Conservation (phyloP, 2,329 filamentous ascomycete species). For the Colletotrichum kahawae region DNA sequence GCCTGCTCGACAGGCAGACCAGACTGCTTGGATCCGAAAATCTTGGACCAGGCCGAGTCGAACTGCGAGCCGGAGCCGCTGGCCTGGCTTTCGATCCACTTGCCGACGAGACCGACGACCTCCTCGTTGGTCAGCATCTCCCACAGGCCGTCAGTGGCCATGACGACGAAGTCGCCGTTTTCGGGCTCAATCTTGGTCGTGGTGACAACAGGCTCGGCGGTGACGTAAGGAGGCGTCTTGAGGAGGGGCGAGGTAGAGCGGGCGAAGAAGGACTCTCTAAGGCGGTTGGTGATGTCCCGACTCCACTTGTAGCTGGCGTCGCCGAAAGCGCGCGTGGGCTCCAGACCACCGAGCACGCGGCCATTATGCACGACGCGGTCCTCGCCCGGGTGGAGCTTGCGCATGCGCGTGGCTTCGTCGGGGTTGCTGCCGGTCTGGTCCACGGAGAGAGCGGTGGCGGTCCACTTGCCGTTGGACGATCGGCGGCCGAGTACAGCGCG, state of each 20-base stretch:
- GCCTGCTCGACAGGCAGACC: constrained; percentile 78
- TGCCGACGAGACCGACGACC: constrained; percentile 92
- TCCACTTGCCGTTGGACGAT: constrained; percentile 84
- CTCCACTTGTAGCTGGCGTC: constrained; percentile 98
- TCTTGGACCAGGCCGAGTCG: constrained; percentile 69
- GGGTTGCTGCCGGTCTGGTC: constrained; percentile 94
- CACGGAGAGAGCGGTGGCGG: constrained; percentile 84
- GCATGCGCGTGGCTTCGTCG: constrained; percentile 82
- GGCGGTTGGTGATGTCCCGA: constrained; percentile 78
- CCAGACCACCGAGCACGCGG: constrained; percentile 87
- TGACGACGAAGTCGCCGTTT: constrained; percentile 91
- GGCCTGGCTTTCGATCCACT: constrained; percentile 88
- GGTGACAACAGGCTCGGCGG: constrained; percentile 92
- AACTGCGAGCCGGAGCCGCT: constrained; percentile 65
- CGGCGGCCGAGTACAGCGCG: constrained; percentile 88
- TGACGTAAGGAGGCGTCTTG: constrained; percentile 95
- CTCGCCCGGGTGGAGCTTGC: constrained; percentile 87
- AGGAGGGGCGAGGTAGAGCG: constrained; percentile 77
- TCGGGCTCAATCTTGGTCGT: constrained; percentile 90
- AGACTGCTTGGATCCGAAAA: constrained; percentile 58
- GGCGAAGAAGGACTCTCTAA: constrained; percentile 88
- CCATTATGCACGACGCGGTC: constrained; percentile 87
- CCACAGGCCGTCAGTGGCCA: constrained; percentile 97
- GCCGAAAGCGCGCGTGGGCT: constrained; percentile 93
- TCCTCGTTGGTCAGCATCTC: constrained; percentile 99